A percentile compares a stretch with the other conserved stretches of the same genome.
Evolutionary conservation across 257 asterid genomes (phyloP).

Genomic region (Leptodermis oblonga): DNA sequence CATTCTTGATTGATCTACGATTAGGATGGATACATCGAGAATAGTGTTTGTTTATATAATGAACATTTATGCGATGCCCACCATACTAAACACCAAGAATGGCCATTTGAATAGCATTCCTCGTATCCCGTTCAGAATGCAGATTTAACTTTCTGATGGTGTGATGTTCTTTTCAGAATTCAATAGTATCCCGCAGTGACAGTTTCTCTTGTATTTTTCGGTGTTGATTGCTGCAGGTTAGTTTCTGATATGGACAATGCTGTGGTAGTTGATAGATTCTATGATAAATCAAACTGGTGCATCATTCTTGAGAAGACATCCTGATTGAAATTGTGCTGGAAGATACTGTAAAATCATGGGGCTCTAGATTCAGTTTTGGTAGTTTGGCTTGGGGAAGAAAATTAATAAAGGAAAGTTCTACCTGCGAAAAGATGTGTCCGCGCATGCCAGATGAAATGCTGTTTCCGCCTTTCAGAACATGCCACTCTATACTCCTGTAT

Average conservation of each 20-base stretch:
- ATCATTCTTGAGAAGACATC: constrained; percentile 80
- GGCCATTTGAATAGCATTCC: not conserved
- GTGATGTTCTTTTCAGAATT: not conserved
- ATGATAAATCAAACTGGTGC: constrained; percentile 96
- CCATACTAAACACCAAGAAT: not conserved
- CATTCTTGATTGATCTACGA: not conserved
- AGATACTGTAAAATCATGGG: not conserved
- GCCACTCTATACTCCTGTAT: not conserved
- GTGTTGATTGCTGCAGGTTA: constrained; percentile 41
- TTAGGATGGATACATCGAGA: not conserved
- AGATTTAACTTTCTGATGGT: not conserved
- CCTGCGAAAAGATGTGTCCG: not conserved
- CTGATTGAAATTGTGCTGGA: constrained; percentile 10
- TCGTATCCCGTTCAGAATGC: not conserved
- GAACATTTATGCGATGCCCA: not conserved
- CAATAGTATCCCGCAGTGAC: not conserved
- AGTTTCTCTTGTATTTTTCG: not conserved
- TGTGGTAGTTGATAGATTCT: constrained; percentile 68
- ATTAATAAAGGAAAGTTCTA: not conserved
- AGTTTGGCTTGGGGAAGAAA: not conserved
- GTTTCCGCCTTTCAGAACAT: not conserved
- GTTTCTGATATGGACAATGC: constrained; percentile 63
- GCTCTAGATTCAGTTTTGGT: not conserved
- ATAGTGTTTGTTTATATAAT: not conserved
- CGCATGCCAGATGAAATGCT: not conserved